Conservation (phyloP, 2,329 filamentous ascomycete species). For the Aspergillus sp. region DNA sequence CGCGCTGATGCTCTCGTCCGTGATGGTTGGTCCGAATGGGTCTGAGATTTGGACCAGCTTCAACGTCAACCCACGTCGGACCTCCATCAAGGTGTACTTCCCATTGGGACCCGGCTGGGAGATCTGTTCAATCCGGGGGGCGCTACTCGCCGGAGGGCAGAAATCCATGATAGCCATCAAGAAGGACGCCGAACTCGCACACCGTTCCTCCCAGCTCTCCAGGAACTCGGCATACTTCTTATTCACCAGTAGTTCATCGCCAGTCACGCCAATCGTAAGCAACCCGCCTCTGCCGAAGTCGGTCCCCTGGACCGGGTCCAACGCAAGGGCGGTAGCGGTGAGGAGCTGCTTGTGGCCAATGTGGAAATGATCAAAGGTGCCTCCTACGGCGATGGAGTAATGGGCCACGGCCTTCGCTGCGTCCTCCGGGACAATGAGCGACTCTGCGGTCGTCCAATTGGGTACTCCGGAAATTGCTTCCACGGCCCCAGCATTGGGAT, state of each 20-base stretch:
- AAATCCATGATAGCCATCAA: conserved; percentile 61
- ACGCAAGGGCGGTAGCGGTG: conserved; percentile 75
- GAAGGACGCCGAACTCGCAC: conserved; percentile 68
- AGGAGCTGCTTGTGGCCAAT: conserved; percentile 94
- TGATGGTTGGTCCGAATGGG: conserved; percentile 85
- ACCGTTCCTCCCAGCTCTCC: conserved; percentile 75
- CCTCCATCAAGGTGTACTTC: conserved; percentile 40
- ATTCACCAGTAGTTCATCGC: conserved; percentile 78
- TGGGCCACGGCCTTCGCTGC: conserved; percentile 36
- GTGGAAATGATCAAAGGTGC: conserved; percentile 95
- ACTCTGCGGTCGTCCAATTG: conserved; percentile 20
- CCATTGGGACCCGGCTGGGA: conserved; percentile 38
- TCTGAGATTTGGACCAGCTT: conserved; percentile 85
- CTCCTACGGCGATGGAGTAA: conserved; percentile 73
- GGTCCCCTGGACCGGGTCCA: conserved; percentile 48
- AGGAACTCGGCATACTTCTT: conserved; percentile 84
- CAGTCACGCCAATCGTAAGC: conserved; percentile 83
- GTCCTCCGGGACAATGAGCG: conserved; percentile 22
- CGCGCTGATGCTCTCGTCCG: conserved; percentile 71
- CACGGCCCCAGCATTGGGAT: conserved; percentile 15
- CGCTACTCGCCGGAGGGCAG: conserved; percentile 46
- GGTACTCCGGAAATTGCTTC: conserved; percentile 21
- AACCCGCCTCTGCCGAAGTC: conserved; percentile 46
- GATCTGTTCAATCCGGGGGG: conserved; percentile 29
- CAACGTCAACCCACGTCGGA: conserved; percentile 64